Base-by-base conservation (phyloP, 2,329 filamentous ascomycete genomes). In the Cladophialophora psammophila region DNA sequence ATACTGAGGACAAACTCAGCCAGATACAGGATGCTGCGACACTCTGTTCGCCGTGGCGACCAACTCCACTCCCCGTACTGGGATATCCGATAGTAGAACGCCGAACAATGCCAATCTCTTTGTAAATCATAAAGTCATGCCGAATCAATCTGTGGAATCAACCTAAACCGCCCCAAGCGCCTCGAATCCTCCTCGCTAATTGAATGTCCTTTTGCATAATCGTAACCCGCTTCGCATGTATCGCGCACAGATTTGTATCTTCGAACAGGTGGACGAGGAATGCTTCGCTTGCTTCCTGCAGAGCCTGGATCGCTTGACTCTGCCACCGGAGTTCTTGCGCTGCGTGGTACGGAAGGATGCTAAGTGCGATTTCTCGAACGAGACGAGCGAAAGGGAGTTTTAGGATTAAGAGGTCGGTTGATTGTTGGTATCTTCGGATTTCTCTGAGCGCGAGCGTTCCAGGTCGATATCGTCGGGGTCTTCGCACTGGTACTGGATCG, bases 121-220 rank as follows among this genome's bases (percentile, higher is more conserved):
- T 15, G 42, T 34, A 45, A 56, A 32, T 59, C 63, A 61, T 68
- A 31, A 55, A 38, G 26, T 20, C 42, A 56, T 40, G 18, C 54
- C 32, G 62, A 32, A 15, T 58, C 20, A 10, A 48, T n/a, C 9
- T 5, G 18, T 9, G 18, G 20, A 18, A 58, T 80, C 80, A 86
- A 80, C 80, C 90, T 80, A 81, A 84, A 73, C 90, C 91, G 55
- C 89, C 91, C 91, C 91, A 94, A 54, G 89, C 86, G 12, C 91
- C 91, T 60, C 91, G 85, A 80, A 94, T 93, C 72, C 91, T 83
- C 75, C 91, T 84, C 20, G 94, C 94, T 68, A 98, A 86, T 81
- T 97, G 94, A 74, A 99, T 97, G 80, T 98, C 95, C 82, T 97
- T 97, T 80, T 95, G 93, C 92, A 96, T 94, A 74, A 97, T 96